Conservation (phyloP, 768 basidiomycete species). For the Leccinum subgranulosum region DNA sequence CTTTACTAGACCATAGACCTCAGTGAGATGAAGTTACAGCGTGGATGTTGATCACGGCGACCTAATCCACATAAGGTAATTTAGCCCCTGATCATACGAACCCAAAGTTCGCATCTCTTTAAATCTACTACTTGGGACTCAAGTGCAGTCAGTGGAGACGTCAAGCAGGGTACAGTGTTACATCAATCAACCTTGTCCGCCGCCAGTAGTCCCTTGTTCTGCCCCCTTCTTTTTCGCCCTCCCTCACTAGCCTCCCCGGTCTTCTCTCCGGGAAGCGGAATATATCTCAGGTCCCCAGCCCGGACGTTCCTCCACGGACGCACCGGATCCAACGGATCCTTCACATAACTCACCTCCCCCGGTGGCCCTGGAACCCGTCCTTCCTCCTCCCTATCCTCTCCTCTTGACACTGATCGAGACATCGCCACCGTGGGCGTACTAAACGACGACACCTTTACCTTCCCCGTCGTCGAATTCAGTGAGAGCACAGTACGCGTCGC, state of each 20-base stretch:
- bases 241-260: not conserved
- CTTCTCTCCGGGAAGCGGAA: conserved; percentile 26
- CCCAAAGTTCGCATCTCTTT: conserved; percentile 12
- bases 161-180: too few species aligned
- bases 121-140: too few species aligned
- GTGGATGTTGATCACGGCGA: too few species aligned
- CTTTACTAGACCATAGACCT: not conserved
- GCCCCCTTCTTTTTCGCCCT: conserved; percentile 3
- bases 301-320: conserved; percentile 46
- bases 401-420: conserved; percentile 36
- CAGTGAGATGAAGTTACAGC: too few species aligned
- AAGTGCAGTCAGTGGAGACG: too few species aligned
- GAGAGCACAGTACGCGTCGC: conserved; percentile 60
- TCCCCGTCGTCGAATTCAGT: conserved; percentile 49
- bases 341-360: conserved; percentile 36
- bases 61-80: too few species aligned
- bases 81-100: too few species aligned
- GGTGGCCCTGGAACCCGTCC: conserved; percentile 40
- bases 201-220: not conserved
- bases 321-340: conserved; percentile 20
- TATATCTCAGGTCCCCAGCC: conserved; percentile 34
- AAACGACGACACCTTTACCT: conserved; percentile 53
- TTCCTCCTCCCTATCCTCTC: conserved; percentile 35
- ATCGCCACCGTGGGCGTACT: conserved; percentile 31
- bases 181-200: not conserved